Conservation (phyloP, 139 green algal genomes). For the Chlorella sp. region DNA sequence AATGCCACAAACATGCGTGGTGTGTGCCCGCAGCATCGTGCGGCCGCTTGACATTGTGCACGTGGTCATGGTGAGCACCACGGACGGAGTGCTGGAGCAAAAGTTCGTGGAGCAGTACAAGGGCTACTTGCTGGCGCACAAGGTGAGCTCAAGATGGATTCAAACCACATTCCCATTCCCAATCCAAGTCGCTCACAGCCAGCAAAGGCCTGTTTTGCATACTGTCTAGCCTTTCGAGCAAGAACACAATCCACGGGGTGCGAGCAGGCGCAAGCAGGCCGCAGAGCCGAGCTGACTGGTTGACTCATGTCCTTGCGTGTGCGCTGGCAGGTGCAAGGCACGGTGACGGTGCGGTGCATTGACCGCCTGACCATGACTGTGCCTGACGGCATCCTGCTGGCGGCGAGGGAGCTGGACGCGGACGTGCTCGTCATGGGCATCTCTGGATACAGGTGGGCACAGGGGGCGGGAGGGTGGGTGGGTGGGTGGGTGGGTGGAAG, state of each 20-base stretch:
- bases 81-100: constrained; percentile 10
- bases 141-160: too few relatives aligned
- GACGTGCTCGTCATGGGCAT: constrained; percentile 7
- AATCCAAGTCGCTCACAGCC: too few relatives aligned
- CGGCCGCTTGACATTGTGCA: constrained; percentile 17
- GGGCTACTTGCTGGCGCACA: constrained; percentile 12
- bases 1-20: neutral
- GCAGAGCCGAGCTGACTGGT: too few relatives aligned
- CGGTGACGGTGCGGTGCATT: neutral
- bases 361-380: neutral
- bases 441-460: neutral
- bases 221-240: too few relatives aligned
- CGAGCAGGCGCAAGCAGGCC: too few relatives aligned
- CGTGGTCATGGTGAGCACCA: constrained; percentile 19
- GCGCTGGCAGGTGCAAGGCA: neutral
- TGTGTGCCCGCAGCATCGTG: constrained; percentile 11
- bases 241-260: too few relatives aligned
- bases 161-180: too few relatives aligned
- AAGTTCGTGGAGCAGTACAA: constrained; percentile 13
- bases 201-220: too few relatives aligned
- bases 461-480: neutral
- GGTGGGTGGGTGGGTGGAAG: too few relatives aligned
- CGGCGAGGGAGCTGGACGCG: neutral
- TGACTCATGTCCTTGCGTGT: too few relatives aligned
- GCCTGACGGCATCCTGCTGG: constrained; percentile 6